Evolutionary conservation across 2,329 filamentous ascomycete genomes (phyloP), one percentile per base, ranked within the genome.

Genomic region (Talaromyces piceae): DNA sequence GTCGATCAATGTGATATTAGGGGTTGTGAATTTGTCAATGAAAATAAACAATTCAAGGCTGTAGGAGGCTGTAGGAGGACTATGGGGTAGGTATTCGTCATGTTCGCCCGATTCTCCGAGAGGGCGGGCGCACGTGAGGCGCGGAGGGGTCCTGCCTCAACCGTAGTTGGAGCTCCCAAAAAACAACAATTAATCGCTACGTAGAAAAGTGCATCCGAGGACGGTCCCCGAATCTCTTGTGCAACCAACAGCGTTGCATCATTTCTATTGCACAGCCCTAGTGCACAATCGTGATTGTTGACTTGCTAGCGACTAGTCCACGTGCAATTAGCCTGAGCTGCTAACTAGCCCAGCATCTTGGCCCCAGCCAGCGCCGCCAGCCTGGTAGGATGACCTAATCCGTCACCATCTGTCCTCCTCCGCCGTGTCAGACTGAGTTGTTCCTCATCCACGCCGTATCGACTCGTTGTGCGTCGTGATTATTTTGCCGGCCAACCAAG

Each of bases 301-400:
- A 5, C 9, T 37, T 37, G 33, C 16, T 37, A 20, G 12, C 12
- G 11, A 2, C 12, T 18, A 18, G n/a, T 37, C 18, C n/a, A 4
- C 30, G 31, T 16, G 7, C 16, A 37, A 37, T 18, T 18, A 37
- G 33, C n/a, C n/a, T n/a, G n/a, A n/a, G n/a, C n/a, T n/a, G n/a
- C n/a, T n/a, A 28, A 37, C 33, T 37, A 37, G 33, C 33, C 33
- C 20, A 18, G 33, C 12, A 37, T 37, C 33, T 45, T 45, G 45
- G 27, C 33, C 22, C 49, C 43, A 43, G 49, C 9, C 37, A 31
- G 39, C 41, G 28, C 41, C 46, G 47, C 46, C 46, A 20, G 27
- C 37, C 28, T 52, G 51, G 51, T 53, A 39, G 44, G 51, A 49
- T 49, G 51, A 49, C 51, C 46, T 53, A 46, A 53, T 49, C 30